A percentile compares a stretch with the other conserved stretches of the same genome.
phyloP scores from a whole-genome alignment of 768 basidiomycete genomes.

The Amanita fuliginea region DNA sequence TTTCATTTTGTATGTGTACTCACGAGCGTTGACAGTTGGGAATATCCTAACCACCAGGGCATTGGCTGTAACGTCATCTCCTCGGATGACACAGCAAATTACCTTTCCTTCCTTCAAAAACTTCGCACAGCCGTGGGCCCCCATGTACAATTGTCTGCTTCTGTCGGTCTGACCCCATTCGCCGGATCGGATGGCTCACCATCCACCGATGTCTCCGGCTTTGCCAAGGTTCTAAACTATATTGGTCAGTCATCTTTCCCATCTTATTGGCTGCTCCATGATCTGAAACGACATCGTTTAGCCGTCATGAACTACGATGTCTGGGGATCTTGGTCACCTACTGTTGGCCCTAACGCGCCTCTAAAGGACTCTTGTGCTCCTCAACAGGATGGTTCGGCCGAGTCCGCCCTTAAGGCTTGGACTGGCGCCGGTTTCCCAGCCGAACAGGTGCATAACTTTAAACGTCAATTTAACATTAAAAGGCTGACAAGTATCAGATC shows the following conservation, averaged over 20 bases:
- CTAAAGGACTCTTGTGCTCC: slow-evolving; percentile 59
- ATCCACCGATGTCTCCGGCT: slow-evolving; percentile 56
- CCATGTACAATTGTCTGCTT: slow-evolving; percentile 46
- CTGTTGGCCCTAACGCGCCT: slow-evolving; percentile 78
- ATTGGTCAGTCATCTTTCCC: slow-evolving; percentile 20
- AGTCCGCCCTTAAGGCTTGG: slow-evolving; percentile 66
- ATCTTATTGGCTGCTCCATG: not conserved
- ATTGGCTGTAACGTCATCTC: slow-evolving; percentile 60
- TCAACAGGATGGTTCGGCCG: slow-evolving; percentile 58
- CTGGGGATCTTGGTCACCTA: slow-evolving; percentile 34
- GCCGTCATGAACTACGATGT: slow-evolving; percentile 59
- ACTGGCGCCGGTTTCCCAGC: slow-evolving; percentile 64
- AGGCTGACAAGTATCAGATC: slow-evolving; percentile 23
- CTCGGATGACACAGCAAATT: slow-evolving; percentile 59
- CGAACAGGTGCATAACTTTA: slow-evolving; percentile 16
- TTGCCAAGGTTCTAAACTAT: slow-evolving; percentile 51
- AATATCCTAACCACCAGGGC: slow-evolving; percentile 63
- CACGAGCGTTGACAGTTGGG: slow-evolving; percentile 43
- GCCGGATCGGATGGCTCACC: slow-evolving; percentile 44
- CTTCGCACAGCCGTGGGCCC: slow-evolving; percentile 44
- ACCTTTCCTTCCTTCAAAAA: slow-evolving; percentile 61
- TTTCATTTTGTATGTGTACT: too few relatives aligned
- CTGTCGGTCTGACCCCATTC: slow-evolving; percentile 31
- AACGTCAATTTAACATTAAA: not conserved
- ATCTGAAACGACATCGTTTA: slow-evolving; percentile 12